Conservation (phyloP, 2,329 filamentous ascomycete genomes). For the Stemphylium beticola region DNA sequence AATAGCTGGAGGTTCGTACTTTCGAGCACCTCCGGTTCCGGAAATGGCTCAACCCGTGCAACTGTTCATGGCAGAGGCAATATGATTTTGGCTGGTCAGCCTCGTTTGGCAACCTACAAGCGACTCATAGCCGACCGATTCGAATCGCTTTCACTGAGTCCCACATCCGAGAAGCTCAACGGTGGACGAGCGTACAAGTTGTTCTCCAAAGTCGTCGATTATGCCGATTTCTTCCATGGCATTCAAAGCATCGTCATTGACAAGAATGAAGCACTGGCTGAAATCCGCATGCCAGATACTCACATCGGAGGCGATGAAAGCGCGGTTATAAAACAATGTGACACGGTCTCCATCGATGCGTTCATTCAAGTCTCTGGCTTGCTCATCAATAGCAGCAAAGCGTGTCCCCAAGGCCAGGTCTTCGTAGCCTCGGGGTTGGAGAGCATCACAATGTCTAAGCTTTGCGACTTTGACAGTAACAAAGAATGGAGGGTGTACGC, state of each 20-base stretch:
- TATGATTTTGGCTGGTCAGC: constrained; percentile 1
- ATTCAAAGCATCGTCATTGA: constrained; percentile 20
- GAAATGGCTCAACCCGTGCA: not conserved
- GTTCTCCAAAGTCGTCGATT: constrained; percentile 24
- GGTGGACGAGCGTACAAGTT: constrained; percentile 20
- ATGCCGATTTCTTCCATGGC: constrained; percentile 19
- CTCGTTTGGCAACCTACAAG: constrained; percentile 14
- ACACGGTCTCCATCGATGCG: constrained; percentile 22
- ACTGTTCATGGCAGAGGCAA: constrained; percentile 11
- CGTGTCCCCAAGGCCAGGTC: constrained; percentile 14
- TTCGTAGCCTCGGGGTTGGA: constrained; percentile 23
- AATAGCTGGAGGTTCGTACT: constrained; percentile 7
- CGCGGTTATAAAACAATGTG: constrained; percentile 12
- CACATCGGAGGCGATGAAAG: constrained; percentile 19
- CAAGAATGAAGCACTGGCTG: constrained; percentile 17
- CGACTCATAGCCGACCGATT: constrained; percentile 15
- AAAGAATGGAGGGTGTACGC: constrained; percentile 18
- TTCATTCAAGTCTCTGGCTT: constrained; percentile 28
- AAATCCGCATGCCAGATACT: constrained; percentile 6
- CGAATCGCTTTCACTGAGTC: not conserved
- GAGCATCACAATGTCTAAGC: constrained; percentile 14
- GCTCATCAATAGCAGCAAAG: constrained; percentile 25
- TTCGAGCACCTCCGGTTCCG: constrained; percentile 5
- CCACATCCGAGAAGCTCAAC: constrained; percentile 14
- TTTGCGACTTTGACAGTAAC: constrained; percentile 6